Evolutionary conservation across 2,329 filamentous ascomycete genomes (phyloP).

Genomic region (Beauveria australis): DNA sequence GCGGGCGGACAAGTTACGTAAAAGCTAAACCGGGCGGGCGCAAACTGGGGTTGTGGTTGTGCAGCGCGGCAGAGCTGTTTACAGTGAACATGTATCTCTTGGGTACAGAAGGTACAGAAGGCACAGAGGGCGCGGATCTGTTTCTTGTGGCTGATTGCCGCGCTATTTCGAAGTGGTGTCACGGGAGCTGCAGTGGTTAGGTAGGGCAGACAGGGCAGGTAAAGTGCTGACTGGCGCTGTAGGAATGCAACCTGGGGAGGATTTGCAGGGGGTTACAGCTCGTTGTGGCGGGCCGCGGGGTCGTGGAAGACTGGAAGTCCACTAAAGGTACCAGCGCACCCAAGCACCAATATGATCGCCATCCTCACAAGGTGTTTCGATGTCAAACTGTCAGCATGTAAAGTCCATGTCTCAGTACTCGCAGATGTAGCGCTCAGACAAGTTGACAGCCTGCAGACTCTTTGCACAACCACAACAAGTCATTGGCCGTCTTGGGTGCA

Average conservation of each 20-base stretch:
- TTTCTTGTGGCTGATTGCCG: background rate
- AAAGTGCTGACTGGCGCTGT: background rate
- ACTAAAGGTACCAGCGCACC: background rate
- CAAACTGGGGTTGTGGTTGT: too few species aligned
- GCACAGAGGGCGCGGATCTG: background rate
- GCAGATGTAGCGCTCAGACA: too few species aligned
- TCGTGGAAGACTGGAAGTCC: background rate
- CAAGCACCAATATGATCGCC: too few species aligned
- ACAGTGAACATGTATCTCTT: background rate
- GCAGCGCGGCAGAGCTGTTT: background rate
- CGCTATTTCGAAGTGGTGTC: background rate
- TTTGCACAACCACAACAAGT: background rate
- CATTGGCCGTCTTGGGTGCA: background rate
- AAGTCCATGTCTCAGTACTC: too few species aligned
- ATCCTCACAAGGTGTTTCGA: too few species aligned
- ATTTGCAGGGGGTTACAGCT: background rate
- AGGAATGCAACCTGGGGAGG: background rate
- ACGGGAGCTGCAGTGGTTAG: background rate
- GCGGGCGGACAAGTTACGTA: constrained; percentile 7
- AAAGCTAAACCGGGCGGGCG: background rate
- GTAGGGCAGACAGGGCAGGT: background rate
- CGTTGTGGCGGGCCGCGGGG: constrained; percentile 1
- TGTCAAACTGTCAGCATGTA: too few species aligned
- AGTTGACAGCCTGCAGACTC: background rate
- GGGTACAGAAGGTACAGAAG: background rate